Conservation (phyloP, 2,329 filamentous ascomycete genomes). For the Alternaria brassicae region DNA sequence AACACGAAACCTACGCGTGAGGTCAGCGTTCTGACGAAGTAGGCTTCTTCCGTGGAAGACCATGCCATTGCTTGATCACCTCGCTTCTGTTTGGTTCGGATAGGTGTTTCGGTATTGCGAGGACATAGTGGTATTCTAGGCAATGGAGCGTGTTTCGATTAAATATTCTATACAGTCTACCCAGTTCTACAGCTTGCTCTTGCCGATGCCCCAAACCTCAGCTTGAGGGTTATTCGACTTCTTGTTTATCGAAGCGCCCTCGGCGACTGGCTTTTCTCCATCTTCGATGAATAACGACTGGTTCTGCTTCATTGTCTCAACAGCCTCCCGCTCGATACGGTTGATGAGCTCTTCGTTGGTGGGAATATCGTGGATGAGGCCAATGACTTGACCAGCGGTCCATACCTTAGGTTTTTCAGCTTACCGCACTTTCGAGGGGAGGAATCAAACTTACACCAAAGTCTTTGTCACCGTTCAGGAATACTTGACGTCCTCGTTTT, state of each 20-base stretch:
- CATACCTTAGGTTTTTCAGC: constrained; percentile 74
- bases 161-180: not conserved
- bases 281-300: constrained; percentile 47
- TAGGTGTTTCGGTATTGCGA: not conserved
- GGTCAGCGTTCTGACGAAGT: not conserved
- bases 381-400: constrained; percentile 95
- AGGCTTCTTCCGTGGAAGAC: not conserved
- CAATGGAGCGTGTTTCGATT: not conserved
- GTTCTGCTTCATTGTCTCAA: constrained; percentile 51
- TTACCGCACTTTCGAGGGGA: not conserved
- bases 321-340: constrained; percentile 57
- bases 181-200: constrained; percentile 51
- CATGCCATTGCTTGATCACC: not conserved
- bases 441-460: constrained; percentile 63
- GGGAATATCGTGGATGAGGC: constrained; percentile 61
- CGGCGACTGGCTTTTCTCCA: constrained; percentile 30
- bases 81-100: not conserved
- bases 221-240: constrained; percentile 52
- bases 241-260: constrained; percentile 33
- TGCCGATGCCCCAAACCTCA: constrained; percentile 52
- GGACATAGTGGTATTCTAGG: not conserved
- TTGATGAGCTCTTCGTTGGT: constrained; percentile 56
- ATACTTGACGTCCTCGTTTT: constrained; percentile 88
- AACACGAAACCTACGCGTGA: not conserved
- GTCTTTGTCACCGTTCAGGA: constrained; percentile 88